Evolutionary conservation across 2,329 filamentous ascomycete species (phyloP).

Genomic region (Calonectria henricotiae): DNA sequence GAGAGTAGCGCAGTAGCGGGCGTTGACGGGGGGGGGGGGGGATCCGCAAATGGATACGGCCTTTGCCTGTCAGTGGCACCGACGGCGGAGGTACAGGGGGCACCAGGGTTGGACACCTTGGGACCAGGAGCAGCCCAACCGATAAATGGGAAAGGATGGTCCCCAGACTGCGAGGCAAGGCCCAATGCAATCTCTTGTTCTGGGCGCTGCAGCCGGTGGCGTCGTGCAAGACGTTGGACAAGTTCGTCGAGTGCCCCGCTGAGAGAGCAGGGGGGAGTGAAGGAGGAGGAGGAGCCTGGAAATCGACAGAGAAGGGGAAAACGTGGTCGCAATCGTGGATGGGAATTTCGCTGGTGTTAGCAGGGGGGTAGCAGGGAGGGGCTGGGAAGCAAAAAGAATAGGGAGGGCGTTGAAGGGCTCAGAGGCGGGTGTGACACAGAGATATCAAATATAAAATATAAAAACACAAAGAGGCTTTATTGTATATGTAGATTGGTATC

Average conservation of each 20-base stretch:
- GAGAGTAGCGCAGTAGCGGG: constrained; percentile 26
- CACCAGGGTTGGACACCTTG: constrained; percentile 6
- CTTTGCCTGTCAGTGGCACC: constrained; percentile 27
- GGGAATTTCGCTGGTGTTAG: neutral
- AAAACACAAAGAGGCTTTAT: neutral
- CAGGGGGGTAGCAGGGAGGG: neutral
- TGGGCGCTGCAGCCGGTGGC: constrained; percentile 40
- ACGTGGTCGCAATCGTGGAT: constrained; percentile 2
- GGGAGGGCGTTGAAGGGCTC: neutral
- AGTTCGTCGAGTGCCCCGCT: constrained; percentile 42
- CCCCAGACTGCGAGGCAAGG: constrained; percentile 42
- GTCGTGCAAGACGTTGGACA: constrained; percentile 42
- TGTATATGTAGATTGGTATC: neutral
- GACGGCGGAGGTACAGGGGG: constrained; percentile 17
- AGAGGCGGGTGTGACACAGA: too few species aligned
- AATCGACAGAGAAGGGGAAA: constrained; percentile 13
- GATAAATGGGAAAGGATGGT: constrained; percentile 24
- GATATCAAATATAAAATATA: too few species aligned
- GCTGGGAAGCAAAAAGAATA: neutral
- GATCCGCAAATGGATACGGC: constrained; percentile 49
- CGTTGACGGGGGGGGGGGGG: constrained; percentile 45
- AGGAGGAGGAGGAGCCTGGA: neutral
- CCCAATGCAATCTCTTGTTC: constrained; percentile 42
- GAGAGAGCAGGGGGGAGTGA: constrained; percentile 6
- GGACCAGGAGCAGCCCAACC: constrained; percentile 7